A percentile compares a stretch with the other conserved stretches of the same genome.
phyloP scores from a whole-genome alignment of 495 filamentous ascomycete genomes.

The Neurospora cerealis region DNA sequence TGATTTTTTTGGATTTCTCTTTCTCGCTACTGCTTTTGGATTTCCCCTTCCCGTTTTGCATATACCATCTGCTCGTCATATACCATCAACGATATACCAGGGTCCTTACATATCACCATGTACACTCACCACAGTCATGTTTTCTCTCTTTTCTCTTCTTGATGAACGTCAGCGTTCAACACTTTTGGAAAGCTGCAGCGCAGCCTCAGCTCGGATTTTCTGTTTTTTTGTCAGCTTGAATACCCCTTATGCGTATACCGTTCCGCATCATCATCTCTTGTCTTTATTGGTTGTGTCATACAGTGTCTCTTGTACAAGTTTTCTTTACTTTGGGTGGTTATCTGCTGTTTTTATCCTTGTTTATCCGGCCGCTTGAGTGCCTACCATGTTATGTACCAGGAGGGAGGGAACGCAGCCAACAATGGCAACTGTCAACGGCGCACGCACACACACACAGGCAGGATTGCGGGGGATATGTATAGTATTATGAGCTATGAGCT shows the following conservation, averaged over 20 bases:
- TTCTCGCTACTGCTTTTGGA: neutral
- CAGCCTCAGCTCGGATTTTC: neutral
- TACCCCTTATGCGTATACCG: neutral
- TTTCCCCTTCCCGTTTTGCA: neutral
- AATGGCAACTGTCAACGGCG: neutral
- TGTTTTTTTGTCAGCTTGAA: neutral
- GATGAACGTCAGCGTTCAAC: neutral
- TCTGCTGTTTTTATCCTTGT: neutral
- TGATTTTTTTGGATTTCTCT: neutral
- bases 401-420: neutral
- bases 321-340: neutral
- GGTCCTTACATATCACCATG: neutral
- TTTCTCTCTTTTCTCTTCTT: neutral
- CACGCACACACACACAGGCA: neutral
- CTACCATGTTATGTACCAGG: neutral
- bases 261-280: neutral
- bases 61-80: neutral
- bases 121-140: neutral
- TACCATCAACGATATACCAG: neutral
- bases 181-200: conserved; percentile 1
- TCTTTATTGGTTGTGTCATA: neutral
- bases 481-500: neutral
- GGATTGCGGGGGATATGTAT: neutral
- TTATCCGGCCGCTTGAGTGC: neutral
- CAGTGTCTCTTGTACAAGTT: neutral